Evolutionary conservation across 345 rosid species (phyloP).

Genomic region (Gossypium thurberi): DNA sequence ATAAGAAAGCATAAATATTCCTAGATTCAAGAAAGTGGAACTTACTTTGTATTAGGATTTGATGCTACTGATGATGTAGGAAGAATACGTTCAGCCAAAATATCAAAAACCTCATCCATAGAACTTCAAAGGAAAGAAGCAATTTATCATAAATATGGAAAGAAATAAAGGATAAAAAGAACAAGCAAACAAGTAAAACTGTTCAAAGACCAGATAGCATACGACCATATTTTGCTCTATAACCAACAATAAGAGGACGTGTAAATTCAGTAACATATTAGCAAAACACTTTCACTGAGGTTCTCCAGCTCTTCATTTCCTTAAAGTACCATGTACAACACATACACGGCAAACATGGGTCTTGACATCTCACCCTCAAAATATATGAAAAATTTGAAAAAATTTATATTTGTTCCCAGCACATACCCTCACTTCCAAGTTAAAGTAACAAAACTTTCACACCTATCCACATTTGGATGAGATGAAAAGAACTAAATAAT

Average conservation of each 20-base stretch:
- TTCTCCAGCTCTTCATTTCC: neutral
- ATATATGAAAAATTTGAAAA: neutral
- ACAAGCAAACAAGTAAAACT: neutral
- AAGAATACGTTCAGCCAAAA: slow-evolving; percentile 56
- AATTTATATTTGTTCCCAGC: neutral
- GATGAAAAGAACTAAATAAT: neutral
- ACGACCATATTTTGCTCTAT: neutral
- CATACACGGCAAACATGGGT: neutral
- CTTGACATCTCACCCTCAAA: neutral
- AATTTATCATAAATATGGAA: neutral
- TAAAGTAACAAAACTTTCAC: neutral
- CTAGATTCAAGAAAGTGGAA: slow-evolving; percentile 7
- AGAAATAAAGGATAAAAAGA: neutral
- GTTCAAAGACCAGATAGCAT: neutral
- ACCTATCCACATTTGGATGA: neutral
- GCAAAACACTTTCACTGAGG: neutral
- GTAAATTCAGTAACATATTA: neutral
- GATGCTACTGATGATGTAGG: slow-evolving; percentile 55
- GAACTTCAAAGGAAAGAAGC: slow-evolving; percentile 30
- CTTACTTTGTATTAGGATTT: slow-evolving; percentile 55
- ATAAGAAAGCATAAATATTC: neutral
- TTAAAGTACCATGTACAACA: neutral
- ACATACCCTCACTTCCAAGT: neutral
- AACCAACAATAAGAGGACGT: neutral
- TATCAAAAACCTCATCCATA: slow-evolving; percentile 79